phyloP scores from a whole-genome alignment of 495 filamentous ascomycete genomes.

The Apiosordaria backusii region DNA sequence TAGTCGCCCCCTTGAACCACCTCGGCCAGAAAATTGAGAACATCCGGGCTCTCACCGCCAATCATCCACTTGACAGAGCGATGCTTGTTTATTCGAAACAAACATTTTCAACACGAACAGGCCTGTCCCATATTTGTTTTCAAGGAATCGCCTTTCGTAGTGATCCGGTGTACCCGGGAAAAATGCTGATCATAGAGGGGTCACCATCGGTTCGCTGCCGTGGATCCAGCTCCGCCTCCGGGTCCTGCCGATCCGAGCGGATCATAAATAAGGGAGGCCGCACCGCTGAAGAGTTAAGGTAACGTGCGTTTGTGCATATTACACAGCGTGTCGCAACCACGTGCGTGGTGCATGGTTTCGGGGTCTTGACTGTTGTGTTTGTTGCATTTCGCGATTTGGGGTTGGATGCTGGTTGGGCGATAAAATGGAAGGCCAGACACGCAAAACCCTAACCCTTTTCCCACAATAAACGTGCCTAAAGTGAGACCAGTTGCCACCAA shows the following conservation, averaged over 20 bases:
- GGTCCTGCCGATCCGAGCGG: background rate
- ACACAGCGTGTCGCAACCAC: background rate
- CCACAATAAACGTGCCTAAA: no score
- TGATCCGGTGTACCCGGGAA: background rate
- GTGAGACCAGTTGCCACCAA: background rate
- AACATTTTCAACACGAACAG: conserved; percentile 12
- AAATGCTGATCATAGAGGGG: background rate
- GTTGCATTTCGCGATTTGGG: background rate
- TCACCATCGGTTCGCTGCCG: background rate
- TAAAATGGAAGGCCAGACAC: background rate
- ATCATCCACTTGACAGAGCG: conserved; percentile 6
- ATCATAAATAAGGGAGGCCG: background rate
- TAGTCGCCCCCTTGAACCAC: background rate
- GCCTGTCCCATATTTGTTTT: conserved; percentile 1
- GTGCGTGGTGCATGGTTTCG: background rate
- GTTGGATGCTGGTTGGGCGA: background rate
- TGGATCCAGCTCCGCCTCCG: background rate
- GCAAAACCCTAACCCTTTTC: background rate
- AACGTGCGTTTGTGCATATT: background rate
- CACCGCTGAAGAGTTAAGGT: background rate
- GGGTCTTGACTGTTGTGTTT: background rate
- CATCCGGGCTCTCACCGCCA: conserved; percentile 3
- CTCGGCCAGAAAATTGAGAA: background rate
- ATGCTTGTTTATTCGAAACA: conserved; percentile 31
- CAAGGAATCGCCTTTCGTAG: background rate